A percentile compares a stretch with the other conserved stretches of the same genome.
phyloP scores from a whole-genome alignment of 2,329 filamentous ascomycete species.

The Talaromyces sp. region DNA sequence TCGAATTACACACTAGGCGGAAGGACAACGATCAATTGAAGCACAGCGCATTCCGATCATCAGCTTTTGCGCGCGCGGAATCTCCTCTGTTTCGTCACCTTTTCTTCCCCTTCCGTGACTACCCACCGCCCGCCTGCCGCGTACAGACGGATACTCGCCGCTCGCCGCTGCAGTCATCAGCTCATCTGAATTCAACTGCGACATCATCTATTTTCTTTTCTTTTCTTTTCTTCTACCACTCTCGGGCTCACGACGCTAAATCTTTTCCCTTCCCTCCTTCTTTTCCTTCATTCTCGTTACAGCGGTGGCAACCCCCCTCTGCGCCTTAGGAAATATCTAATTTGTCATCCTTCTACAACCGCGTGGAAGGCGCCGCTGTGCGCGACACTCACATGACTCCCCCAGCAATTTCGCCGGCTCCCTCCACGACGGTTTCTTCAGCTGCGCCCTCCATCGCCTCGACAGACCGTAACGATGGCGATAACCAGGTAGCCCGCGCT shows the following conservation, averaged over 20 bases:
- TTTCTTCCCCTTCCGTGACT: constrained; percentile 8
- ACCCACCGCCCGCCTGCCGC: neutral
- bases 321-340: neutral
- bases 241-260: neutral
- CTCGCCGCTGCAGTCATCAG: constrained; percentile 8
- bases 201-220: neutral
- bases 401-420: constrained; percentile 26
- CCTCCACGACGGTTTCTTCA: constrained; percentile 43
- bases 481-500: constrained; percentile 42
- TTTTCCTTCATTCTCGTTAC: neutral
- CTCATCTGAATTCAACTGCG: neutral
- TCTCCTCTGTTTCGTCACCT: constrained; percentile 13
- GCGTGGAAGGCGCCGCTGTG: constrained; percentile 18
- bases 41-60: constrained; percentile 2
- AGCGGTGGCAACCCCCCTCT: neutral
- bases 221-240: too few relatives aligned
- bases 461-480: constrained; percentile 39
- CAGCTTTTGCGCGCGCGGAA: neutral
- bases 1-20: neutral
- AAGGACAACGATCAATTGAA: neutral
- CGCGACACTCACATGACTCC: constrained; percentile 24
- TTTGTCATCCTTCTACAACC: constrained; percentile 12
- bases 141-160: constrained; percentile 4
- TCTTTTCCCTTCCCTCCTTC: too few relatives aligned
- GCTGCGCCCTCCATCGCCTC: constrained; percentile 41